Percentiles rank a stretch among this genome's conserved stretches.
Evolutionary conservation across 768 basidiomycete genomes (phyloP).

Genomic region (Scleroderma bovista): DNA sequence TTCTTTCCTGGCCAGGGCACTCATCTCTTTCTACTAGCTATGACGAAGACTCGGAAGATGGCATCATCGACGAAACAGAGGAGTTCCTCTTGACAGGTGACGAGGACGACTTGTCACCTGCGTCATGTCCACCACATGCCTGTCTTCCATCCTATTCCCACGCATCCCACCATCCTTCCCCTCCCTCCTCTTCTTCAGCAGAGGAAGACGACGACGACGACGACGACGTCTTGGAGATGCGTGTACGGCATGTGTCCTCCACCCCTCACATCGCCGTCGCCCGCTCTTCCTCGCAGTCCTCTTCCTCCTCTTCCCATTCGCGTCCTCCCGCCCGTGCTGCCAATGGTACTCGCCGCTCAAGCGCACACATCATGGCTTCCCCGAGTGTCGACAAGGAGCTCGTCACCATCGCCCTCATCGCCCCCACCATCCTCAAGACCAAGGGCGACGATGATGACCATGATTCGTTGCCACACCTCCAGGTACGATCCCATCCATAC

Average conservation of each 20-base stretch:
- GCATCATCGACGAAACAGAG: conserved; percentile 45
- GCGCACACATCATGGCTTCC: conserved; percentile 36
- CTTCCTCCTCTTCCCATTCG: conserved; percentile 20
- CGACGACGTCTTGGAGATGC: conserved; percentile 64
- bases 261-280: conserved; percentile 19
- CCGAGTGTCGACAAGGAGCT: conserved; percentile 42
- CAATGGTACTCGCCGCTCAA: conserved; percentile 22
- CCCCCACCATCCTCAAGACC: conserved; percentile 85
- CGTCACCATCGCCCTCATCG: conserved; percentile 67
- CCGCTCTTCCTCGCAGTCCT: conserved; percentile 37
- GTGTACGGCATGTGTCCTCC: conserved; percentile 28
- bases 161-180: conserved; percentile 17
- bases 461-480: conserved; percentile 8
- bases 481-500: conserved; percentile 9
- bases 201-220: conserved; percentile 46
- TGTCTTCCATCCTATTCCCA: conserved; percentile 7
- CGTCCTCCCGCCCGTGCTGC: conserved; percentile 29
- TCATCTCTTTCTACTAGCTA: conserved; percentile 37
- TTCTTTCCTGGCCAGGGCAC: background rate
- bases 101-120: conserved; percentile 14
- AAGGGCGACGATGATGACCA: conserved; percentile 41
- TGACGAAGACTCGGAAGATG: conserved; percentile 64
- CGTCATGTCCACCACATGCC: conserved; percentile 15
- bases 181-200: conserved; percentile 29
- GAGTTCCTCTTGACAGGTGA: conserved; percentile 24